phyloP scores from a whole-genome alignment of 768 basidiomycete species.

The Lactarius evosmus region DNA sequence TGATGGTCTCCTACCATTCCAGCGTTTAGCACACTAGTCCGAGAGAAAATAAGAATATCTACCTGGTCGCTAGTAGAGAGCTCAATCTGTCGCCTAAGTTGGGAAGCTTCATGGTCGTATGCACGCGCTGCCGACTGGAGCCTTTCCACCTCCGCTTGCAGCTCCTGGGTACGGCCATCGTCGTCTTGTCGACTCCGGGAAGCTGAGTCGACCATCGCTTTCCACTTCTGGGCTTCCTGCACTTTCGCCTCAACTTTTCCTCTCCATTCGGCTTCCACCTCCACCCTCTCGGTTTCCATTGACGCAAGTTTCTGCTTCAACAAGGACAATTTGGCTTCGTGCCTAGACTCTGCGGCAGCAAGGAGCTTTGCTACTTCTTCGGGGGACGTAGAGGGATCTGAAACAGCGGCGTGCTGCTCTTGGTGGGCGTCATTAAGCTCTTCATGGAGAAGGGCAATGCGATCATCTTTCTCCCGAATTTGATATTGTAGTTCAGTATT shows the following conservation, averaged over 20 bases:
- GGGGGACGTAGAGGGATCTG: constrained; percentile 46
- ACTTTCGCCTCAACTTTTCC: constrained; percentile 75
- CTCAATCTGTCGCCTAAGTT: constrained; percentile 50
- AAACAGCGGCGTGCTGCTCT: constrained; percentile 47
- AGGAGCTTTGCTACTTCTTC: constrained; percentile 73
- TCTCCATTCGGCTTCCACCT: constrained; percentile 88
- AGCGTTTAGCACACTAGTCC: constrained; percentile 1
- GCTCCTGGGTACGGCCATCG: constrained; percentile 46
- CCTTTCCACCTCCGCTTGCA: constrained; percentile 54
- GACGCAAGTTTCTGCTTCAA: constrained; percentile 57
- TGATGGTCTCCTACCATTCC: constrained; percentile 40
- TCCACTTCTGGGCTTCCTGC: constrained; percentile 72
- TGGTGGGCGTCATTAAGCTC: constrained; percentile 63
- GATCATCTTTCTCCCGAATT: constrained; percentile 75
- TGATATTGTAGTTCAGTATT: constrained; percentile 86
- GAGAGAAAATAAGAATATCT: constrained; percentile 24
- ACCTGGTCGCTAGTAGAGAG: constrained; percentile 64
- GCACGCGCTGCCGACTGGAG: constrained; percentile 47
- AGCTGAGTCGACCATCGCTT: constrained; percentile 52
- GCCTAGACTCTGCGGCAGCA: constrained; percentile 68
- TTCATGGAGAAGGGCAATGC: constrained; percentile 64
- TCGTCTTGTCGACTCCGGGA: constrained; percentile 59
- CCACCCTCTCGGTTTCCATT: constrained; percentile 80
- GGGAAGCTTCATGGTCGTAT: constrained; percentile 52
- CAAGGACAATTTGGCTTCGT: constrained; percentile 73